A percentile compares a stretch with the other conserved stretches of the same genome.
Evolutionary conservation across 495 filamentous ascomycete species (phyloP).

Genomic region (Clohesyomyces aquaticus): DNA sequence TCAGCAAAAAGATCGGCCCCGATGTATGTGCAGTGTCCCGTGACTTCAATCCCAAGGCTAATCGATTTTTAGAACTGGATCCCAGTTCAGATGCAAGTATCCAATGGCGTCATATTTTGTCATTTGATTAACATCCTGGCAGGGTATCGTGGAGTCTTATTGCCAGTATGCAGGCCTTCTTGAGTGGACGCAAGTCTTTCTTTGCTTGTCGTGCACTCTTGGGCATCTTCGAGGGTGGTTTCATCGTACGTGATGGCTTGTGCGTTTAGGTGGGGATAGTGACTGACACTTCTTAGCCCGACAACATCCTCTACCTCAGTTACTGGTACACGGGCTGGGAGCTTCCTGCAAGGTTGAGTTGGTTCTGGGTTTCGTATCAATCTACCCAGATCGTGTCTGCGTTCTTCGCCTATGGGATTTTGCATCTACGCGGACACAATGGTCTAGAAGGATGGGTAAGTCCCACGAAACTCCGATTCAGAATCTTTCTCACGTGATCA

Average conservation of each 20-base stretch:
- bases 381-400: slow-evolving; percentile 40
- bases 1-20: slow-evolving; percentile 75
- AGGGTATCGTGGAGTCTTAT: slow-evolving; percentile 71
- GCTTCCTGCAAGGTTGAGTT: slow-evolving; percentile 36
- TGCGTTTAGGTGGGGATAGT: slow-evolving; percentile 49
- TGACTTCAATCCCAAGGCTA: no score
- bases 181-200: slow-evolving; percentile 65
- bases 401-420: slow-evolving; percentile 41
- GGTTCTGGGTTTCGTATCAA: slow-evolving; percentile 41
- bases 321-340: slow-evolving; percentile 45
- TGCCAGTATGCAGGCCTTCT: slow-evolving; percentile 67
- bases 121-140: slow-evolving; percentile 9
- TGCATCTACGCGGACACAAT: slow-evolving; percentile 37
- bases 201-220: slow-evolving; percentile 66
- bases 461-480: not conserved
- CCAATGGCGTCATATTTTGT: not conserved
- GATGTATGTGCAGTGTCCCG: no score
- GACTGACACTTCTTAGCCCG: slow-evolving; percentile 28
- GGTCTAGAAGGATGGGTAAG: slow-evolving; percentile 42
- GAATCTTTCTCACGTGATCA: slow-evolving; percentile 1
- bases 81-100: slow-evolving; percentile 67
- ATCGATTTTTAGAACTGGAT: no score
- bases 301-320: slow-evolving; percentile 46
- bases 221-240: slow-evolving; percentile 77
- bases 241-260: slow-evolving; percentile 47